phyloP scores from a whole-genome alignment of 2,329 filamentous ascomycete species.

The Colletotrichum kahawae region DNA sequence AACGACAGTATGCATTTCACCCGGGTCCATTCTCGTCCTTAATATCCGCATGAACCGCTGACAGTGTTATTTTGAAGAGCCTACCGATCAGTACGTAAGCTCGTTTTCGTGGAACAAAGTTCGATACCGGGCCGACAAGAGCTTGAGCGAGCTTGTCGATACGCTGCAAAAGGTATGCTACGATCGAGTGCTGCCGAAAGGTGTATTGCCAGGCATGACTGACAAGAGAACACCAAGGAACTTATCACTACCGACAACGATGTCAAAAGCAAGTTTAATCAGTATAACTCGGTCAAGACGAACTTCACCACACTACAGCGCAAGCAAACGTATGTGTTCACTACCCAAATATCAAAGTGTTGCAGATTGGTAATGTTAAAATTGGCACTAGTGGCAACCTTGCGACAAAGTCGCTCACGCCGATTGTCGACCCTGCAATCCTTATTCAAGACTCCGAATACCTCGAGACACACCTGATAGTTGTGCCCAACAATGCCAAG shows the following conservation, averaged over 20 bases:
- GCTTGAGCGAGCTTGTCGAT: conserved; percentile 85
- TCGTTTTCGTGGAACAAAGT: conserved; percentile 97
- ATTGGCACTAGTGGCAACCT: conserved; percentile 75
- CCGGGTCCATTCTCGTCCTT: conserved; percentile 15
- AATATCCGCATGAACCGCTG: conserved; percentile 21
- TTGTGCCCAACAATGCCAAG: conserved; percentile 77
- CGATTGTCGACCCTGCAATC: conserved; percentile 80
- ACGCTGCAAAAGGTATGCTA: conserved; percentile 78
- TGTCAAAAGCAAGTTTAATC: conserved; percentile 90
- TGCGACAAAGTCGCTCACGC: conserved; percentile 89
- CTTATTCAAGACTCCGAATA: conserved; percentile 93
- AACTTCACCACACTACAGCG: conserved; percentile 82
- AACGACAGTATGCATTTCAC: conserved; percentile 73
- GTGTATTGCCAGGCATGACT: neutral
- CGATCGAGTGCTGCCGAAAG: neutral
- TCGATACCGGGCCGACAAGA: conserved; percentile 92
- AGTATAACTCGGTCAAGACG: conserved; percentile 91
- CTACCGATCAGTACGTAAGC: conserved; percentile 91
- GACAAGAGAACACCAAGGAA: conserved; percentile 65
- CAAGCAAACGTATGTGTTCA: conserved; percentile 76
- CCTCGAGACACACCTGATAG: conserved; percentile 92
- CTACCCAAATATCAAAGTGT: neutral
- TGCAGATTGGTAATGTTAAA: conserved; percentile 15
- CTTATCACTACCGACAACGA: conserved; percentile 92
- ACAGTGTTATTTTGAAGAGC: conserved; percentile 63